Conservation (phyloP, 23 red algal species). For the Gracilaria caudata region DNA sequence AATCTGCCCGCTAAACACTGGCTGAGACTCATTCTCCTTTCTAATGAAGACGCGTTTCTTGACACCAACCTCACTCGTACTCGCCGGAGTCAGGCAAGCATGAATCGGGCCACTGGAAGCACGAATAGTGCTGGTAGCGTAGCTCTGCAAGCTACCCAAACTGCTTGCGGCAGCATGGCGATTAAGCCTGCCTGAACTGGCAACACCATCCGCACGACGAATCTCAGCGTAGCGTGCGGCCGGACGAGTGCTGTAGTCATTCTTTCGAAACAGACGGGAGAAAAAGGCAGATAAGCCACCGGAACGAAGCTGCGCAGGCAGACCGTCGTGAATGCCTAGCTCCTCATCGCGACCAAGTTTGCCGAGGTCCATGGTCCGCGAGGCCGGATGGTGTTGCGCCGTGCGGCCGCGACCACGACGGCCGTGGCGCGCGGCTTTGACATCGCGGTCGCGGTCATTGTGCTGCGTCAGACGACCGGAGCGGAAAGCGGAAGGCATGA, state of each 20-base stretch:
- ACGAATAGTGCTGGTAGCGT: conserved; percentile 53
- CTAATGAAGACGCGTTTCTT: conserved; percentile 62
- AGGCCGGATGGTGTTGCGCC: conserved; percentile 39
- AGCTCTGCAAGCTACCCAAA: conserved; percentile 65
- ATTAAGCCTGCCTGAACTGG: conserved; percentile 39
- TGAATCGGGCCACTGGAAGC: conserved; percentile 48
- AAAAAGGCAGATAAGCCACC: conserved; percentile 46
- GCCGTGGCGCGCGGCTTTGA: neutral
- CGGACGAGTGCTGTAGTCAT: conserved; percentile 48
- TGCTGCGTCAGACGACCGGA: conserved; percentile 16
- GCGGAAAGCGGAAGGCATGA: conserved; percentile 35
- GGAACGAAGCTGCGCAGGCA: conserved; percentile 41
- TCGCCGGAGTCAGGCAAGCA: conserved; percentile 50
- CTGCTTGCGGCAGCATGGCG: conserved; percentile 55
- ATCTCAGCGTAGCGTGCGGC: conserved; percentile 38
- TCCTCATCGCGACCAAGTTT: conserved; percentile 69
- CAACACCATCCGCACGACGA: conserved; percentile 11
- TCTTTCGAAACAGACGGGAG: conserved; percentile 30
- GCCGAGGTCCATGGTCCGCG: conserved; percentile 56
- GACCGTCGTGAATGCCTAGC: conserved; percentile 53
- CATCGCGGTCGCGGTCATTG: conserved; percentile 15
- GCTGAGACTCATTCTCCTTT: conserved; percentile 13
- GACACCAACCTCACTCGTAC: conserved; percentile 65
- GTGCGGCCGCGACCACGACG: conserved; percentile 37
- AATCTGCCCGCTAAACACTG: conserved; percentile 53